A percentile compares a stretch with the other conserved stretches of the same genome.
Conservation (phyloP, 331 rosid species). For the Acacia concinna region DNA sequence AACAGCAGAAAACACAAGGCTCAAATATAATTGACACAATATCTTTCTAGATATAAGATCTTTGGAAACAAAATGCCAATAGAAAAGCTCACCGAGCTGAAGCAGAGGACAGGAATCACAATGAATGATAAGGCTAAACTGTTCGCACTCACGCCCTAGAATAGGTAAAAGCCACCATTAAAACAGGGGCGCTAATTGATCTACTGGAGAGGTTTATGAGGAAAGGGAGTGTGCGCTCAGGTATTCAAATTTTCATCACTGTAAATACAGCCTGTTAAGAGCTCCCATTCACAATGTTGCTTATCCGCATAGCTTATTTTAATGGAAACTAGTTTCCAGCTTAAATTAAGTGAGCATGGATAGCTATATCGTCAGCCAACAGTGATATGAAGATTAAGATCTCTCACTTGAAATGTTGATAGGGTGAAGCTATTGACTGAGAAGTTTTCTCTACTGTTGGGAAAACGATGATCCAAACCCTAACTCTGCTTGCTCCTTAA, state of each 20-base stretch:
- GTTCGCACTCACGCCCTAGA: not conserved
- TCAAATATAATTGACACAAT: not conserved
- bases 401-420: not conserved
- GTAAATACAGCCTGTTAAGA: not conserved
- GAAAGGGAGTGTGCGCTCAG: not conserved
- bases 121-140: conserved; percentile 6
- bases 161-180: not conserved
- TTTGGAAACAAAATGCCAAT: not conserved
- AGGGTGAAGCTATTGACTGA: not conserved
- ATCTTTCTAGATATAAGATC: not conserved
- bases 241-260: conserved; percentile 8
- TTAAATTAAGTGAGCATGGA: not conserved
- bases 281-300: conserved; percentile 5
- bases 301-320: not conserved
- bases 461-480: conserved; percentile 34
- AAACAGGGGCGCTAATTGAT: not conserved
- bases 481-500: conserved; percentile 2
- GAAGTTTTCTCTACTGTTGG: not conserved
- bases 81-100: not conserved
- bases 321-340: not conserved
- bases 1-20: conserved; percentile 10
- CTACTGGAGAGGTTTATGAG: not conserved
- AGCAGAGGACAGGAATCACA: conserved; percentile 6
- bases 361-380: conserved; percentile 4
- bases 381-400: conserved; percentile 12